Evolutionary conservation across 805 yeast genomes (phyloP), one percentile per base, ranked within the genome.

Genomic region (Vanderwaltozyma yarrowii): DNA sequence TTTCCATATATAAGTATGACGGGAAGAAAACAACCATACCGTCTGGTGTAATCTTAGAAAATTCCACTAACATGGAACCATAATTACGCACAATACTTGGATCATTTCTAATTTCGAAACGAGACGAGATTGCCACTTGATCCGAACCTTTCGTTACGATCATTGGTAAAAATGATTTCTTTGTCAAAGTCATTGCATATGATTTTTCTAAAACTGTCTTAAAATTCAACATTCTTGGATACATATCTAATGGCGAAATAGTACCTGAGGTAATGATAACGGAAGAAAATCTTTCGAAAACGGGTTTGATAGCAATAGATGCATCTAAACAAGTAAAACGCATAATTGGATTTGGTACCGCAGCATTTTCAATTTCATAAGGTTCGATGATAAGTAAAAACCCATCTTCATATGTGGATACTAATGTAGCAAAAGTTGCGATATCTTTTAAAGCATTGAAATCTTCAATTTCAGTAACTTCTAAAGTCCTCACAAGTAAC

Each of bases 21-120:
- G 99, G 99, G 64, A 92, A 92, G 66, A 92, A 92, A 29, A 92
- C 96, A 35, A 92, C 98, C 73, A 92, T 68, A 4, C 99, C 99
- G 64, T 92, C 99, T 0, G 99, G 99, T 0, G 96, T 89, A 37
- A 86, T 80, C 52, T 92, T 92, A 12, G 97, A 74, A 58, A 87
- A 89, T 61, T 92, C 97, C 35, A 92, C 80, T 39, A 92, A 63
- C 51, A 92, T 67, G 3, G 94, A 84, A 3, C 99, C 99, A 59
- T 92, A 92, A 60, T 92, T 92, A 58, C 99, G 75, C 26, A 92
- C 97, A 38, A 92, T 95, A 52, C 95, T 84, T 4, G 98, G 98
- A 60, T 92, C 98, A 55, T 92, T 92, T 60, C 99, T 71, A 44
- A 92, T 92, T 62, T 92, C 96, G 60, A 92, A 92, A 53, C 96